These are phyloP conservation scores for Tricholoma sp. DNA, from an alignment of 768 basidiomycete species.

Conservation along the genomic window DNA sequence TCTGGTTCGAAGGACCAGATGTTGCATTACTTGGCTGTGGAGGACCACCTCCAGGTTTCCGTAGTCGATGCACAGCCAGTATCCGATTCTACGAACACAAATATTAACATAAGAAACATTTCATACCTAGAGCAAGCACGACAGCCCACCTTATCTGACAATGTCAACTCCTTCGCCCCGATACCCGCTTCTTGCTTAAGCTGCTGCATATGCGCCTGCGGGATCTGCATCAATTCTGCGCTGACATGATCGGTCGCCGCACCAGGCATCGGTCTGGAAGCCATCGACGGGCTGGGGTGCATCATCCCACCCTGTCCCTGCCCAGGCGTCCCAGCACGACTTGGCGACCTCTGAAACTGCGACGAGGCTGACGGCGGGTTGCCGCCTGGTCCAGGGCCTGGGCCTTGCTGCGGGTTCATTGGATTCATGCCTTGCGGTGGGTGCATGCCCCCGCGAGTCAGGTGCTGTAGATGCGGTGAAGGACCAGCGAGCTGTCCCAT, in stretches of 20 bases:
- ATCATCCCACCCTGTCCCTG: constrained; percentile 31
- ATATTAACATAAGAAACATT: background rate
- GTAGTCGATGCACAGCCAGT: constrained; percentile 13
- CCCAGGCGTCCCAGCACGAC: constrained; percentile 40
- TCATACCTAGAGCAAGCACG: constrained; percentile 2
- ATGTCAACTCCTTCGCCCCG: constrained; percentile 9
- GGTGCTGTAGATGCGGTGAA: constrained; percentile 45
- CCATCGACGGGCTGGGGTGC: constrained; percentile 56
- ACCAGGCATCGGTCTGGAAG: constrained; percentile 39
- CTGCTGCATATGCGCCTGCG: constrained; percentile 23
- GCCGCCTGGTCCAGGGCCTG: constrained; percentile 16
- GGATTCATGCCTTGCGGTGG: constrained; percentile 42
- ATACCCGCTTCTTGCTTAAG: constrained; percentile 13
- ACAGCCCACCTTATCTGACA: constrained; percentile 54
- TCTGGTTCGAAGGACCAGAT: constrained; percentile 39
- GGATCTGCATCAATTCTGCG: constrained; percentile 38
- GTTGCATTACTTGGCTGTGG: constrained; percentile 31
- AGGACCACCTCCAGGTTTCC: constrained; percentile 14
- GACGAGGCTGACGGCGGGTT: constrained; percentile 31
- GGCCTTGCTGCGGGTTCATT: constrained; percentile 29
- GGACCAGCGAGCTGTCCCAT: constrained; percentile 48
- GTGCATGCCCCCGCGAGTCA: constrained; percentile 38
- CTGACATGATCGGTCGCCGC: constrained; percentile 23
- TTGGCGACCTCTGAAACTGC: constrained; percentile 49
- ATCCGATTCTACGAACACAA: constrained; percentile 31